Evolutionary conservation across 2,329 filamentous ascomycete genomes (phyloP).

Genomic region (Pestalotiopsis sp.): DNA sequence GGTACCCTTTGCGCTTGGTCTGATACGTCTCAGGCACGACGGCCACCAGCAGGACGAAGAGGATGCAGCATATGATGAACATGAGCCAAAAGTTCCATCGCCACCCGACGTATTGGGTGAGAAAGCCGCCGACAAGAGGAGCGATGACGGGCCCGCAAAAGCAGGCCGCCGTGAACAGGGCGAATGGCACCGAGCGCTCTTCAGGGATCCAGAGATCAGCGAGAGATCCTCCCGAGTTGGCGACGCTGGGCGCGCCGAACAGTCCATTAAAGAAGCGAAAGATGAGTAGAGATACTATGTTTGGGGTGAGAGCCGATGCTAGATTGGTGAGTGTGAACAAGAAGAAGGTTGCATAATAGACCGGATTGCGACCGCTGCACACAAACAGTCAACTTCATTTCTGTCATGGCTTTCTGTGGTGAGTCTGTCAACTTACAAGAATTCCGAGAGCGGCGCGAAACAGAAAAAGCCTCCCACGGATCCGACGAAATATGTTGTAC

Average conservation of each 20-base stretch:
- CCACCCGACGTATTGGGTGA: slow-evolving; percentile 13
- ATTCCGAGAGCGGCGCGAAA: slow-evolving; percentile 7
- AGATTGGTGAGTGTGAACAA: slow-evolving; percentile 24
- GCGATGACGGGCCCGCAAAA: background rate
- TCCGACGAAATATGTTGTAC: slow-evolving; percentile 2
- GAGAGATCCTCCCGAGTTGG: slow-evolving; percentile 43
- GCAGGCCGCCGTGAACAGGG: slow-evolving; percentile 32
- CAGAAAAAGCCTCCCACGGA: background rate
- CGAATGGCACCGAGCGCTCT: slow-evolving; percentile 36
- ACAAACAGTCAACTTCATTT: background rate
- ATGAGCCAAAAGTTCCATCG: slow-evolving; percentile 42
- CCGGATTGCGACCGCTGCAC: background rate
- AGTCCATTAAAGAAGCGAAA: slow-evolving; percentile 46
- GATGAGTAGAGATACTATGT: slow-evolving; percentile 23
- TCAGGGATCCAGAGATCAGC: slow-evolving; percentile 43
- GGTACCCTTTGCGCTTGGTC: slow-evolving; percentile 32
- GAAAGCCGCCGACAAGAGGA: slow-evolving; percentile 18
- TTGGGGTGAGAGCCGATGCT: slow-evolving; percentile 53
- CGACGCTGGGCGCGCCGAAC: slow-evolving; percentile 43
- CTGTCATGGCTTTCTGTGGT: background rate
- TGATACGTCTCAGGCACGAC: slow-evolving; percentile 39
- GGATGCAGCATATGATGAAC: slow-evolving; percentile 39
- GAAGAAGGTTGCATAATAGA: background rate
- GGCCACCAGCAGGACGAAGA: slow-evolving; percentile 27
- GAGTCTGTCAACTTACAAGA: background rate